Evolutionary conservation across 345 rosid genomes (phyloP).

Genomic region (Noccaea caerulescens): DNA sequence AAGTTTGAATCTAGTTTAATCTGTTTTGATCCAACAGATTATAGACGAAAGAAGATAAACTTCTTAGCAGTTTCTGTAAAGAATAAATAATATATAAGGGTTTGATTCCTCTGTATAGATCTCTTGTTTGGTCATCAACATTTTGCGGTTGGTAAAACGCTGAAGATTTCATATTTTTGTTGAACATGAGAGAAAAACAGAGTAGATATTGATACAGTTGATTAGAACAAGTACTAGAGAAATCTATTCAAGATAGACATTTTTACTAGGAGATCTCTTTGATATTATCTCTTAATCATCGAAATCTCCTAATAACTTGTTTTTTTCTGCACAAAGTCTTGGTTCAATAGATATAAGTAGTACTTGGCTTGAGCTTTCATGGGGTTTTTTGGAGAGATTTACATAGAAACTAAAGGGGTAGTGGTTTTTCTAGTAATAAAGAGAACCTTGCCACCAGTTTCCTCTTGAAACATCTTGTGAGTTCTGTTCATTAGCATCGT

Average conservation of each 20-base stretch:
- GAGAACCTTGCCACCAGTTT: conserved; percentile 99
- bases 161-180: neutral
- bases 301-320: conserved; percentile 19
- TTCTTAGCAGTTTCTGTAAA: neutral
- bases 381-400: conserved; percentile 27
- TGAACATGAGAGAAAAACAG: conserved; percentile 14
- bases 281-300: conserved; percentile 3
- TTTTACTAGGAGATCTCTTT: conserved; percentile 31
- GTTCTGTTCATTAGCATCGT: conserved; percentile 61
- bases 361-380: conserved; percentile 34
- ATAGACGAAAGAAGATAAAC: too few species aligned
- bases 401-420: conserved; percentile 21
- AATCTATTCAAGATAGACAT: conserved; percentile 19
- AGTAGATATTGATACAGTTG: conserved; percentile 31
- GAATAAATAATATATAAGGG: neutral
- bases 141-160: neutral
- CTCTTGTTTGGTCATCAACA: neutral
- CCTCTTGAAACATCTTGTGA: conserved; percentile 81
- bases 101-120: neutral
- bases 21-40: neutral
- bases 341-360: conserved; percentile 29
- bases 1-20: too few species aligned
- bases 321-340: conserved; percentile 20
- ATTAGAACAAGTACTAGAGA: conserved; percentile 33
- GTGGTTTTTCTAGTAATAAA: conserved; percentile 67